Percentiles rank a stretch among this genome's conserved stretches.
Conservation (phyloP, 306 rosid genomes). For the Morella rubra region DNA sequence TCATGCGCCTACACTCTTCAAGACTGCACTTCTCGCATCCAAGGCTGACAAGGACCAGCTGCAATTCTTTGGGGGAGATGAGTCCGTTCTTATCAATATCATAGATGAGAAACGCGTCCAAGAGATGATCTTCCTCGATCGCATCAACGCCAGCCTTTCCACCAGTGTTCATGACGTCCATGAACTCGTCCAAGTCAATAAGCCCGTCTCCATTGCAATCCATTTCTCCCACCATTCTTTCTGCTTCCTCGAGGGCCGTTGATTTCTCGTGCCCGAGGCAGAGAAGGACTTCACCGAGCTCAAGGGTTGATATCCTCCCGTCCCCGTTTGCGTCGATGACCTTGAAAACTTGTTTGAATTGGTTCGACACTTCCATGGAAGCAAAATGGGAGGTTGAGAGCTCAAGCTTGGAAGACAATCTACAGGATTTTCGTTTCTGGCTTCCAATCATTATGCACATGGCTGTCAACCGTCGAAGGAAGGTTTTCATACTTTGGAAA, state of each 20-base stretch:
- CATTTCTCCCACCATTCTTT: constrained; percentile 51
- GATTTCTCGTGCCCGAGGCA: constrained; percentile 49
- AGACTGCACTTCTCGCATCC: constrained; percentile 58
- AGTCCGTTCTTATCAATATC: constrained; percentile 59
- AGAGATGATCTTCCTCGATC: constrained; percentile 28
- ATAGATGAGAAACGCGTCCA: constrained; percentile 67
- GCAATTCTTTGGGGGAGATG: constrained; percentile 60
- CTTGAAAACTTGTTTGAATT: constrained; percentile 60
- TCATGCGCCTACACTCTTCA: constrained; percentile 58
- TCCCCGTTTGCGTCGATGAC: constrained; percentile 61
- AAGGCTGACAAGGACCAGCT: constrained; percentile 48
- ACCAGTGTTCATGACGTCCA: constrained; percentile 43
- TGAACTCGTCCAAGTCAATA: constrained; percentile 70
- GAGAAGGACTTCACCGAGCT: constrained; percentile 49
- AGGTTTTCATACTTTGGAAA: constrained; percentile 30
- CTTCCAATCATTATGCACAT: neutral
- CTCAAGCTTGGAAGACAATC: constrained; percentile 34
- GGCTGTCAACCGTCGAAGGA: constrained; percentile 25
- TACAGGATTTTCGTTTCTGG: constrained; percentile 18
- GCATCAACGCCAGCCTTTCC: neutral
- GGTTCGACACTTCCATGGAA: constrained; percentile 50
- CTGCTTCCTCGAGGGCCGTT: constrained; percentile 52
- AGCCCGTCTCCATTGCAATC: constrained; percentile 70
- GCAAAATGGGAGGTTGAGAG: constrained; percentile 36
- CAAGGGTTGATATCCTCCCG: constrained; percentile 58